phyloP scores from a whole-genome alignment of 768 basidiomycete species.

The Leccinum boreale region DNA sequence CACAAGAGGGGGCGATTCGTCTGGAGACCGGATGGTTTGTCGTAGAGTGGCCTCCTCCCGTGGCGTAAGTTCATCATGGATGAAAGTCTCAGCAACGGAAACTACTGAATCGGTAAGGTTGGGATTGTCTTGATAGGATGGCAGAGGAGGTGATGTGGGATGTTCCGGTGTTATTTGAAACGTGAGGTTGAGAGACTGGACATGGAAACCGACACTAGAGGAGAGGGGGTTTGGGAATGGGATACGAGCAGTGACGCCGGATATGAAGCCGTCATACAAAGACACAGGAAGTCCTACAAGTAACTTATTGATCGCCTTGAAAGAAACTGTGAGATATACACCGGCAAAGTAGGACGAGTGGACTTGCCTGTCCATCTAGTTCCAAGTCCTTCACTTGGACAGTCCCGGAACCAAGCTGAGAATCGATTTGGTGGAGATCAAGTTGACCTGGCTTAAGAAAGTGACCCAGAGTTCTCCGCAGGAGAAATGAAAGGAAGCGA shows the following conservation, averaged over 20 bases:
- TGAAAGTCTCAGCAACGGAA: slow-evolving; percentile 82
- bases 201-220: slow-evolving; percentile 65
- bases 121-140: slow-evolving; percentile 18
- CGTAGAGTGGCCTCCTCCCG: slow-evolving; percentile 70
- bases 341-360: background rate
- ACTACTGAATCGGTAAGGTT: slow-evolving; percentile 77
- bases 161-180: slow-evolving; percentile 43
- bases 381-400: slow-evolving; percentile 84
- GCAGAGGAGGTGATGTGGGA: slow-evolving; percentile 7
- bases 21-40: slow-evolving; percentile 59
- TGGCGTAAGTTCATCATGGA: slow-evolving; percentile 75
- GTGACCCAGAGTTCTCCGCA: slow-evolving; percentile 80
- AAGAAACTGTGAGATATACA: slow-evolving; percentile 15
- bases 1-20: slow-evolving; percentile 24
- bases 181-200: slow-evolving; percentile 67
- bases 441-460: slow-evolving; percentile 88
- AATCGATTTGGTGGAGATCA: slow-evolving; percentile 82
- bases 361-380: slow-evolving; percentile 67
- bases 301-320: slow-evolving; percentile 75
- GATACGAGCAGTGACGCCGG: slow-evolving; percentile 71
- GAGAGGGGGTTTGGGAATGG: slow-evolving; percentile 85
- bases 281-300: slow-evolving; percentile 62
- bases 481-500: slow-evolving; percentile 85
- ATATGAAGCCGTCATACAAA: slow-evolving; percentile 69
- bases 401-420: slow-evolving; percentile 88